Evolutionary conservation across 176 grass and related monocot species (phyloP).

Genomic region (Coix lacrymajobi): DNA sequence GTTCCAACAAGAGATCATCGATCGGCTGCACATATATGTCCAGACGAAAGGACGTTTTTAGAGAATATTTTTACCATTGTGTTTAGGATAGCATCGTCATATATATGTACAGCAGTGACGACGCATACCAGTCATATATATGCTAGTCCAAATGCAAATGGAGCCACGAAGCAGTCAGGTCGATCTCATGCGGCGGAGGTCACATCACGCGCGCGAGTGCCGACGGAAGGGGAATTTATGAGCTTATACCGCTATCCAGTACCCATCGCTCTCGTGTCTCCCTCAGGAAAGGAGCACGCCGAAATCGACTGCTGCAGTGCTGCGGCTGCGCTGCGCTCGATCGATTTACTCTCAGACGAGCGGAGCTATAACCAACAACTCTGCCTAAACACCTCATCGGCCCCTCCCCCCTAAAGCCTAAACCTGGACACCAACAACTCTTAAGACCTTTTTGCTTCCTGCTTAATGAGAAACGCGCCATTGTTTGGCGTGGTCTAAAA

Average conservation of each 20-base stretch:
- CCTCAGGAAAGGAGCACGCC: not conserved
- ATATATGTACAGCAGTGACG: not conserved
- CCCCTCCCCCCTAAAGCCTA: too few relatives aligned
- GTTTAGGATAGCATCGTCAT: slow-evolving; percentile 5
- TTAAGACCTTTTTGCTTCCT: too few relatives aligned
- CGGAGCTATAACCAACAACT: not conserved
- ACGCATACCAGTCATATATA: too few relatives aligned
- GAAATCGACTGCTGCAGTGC: not conserved
- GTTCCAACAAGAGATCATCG: not conserved
- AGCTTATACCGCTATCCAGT: slow-evolving; percentile 27
- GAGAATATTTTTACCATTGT: slow-evolving; percentile 5
- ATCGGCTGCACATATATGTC: slow-evolving; percentile 8
- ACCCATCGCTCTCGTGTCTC: slow-evolving; percentile 25
- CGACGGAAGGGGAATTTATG: slow-evolving; percentile 23
- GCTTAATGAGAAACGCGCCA: too few relatives aligned
- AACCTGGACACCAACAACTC: too few relatives aligned
- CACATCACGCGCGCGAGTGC: slow-evolving; percentile 2
- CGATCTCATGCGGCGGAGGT: not conserved
- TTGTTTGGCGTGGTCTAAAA: too few relatives aligned
- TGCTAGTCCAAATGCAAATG: not conserved
- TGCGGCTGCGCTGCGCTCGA: not conserved
- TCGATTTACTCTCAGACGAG: not conserved
- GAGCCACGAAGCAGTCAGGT: not conserved
- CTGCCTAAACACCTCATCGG: not conserved
- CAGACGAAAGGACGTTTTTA: slow-evolving; percentile 12